phyloP scores from a whole-genome alignment of 768 basidiomycete genomes.

The Coprinopsis sp. region DNA sequence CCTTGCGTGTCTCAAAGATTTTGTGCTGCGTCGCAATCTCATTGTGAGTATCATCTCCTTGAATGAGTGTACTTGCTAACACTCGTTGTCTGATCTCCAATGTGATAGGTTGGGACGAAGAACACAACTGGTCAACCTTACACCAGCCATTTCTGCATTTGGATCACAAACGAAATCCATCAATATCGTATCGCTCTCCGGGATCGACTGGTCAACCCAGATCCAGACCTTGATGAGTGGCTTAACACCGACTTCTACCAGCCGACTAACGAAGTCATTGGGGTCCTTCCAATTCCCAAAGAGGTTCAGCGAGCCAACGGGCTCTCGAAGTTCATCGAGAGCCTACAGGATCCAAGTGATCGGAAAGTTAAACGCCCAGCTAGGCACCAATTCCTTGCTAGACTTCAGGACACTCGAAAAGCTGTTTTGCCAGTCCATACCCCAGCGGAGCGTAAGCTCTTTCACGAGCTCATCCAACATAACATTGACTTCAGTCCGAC shows the following conservation, averaged over 20 bases:
- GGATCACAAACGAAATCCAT: conserved; percentile 3
- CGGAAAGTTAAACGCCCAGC: too few relatives aligned
- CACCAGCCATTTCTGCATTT: not conserved
- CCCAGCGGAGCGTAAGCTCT: conserved; percentile 17
- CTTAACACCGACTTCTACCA: conserved; percentile 18
- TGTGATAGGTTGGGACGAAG: not conserved
- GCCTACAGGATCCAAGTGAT: too few relatives aligned
- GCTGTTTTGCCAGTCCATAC: conserved; percentile 26
- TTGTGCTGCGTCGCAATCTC: conserved; percentile 25
- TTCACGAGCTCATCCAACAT: conserved; percentile 10
- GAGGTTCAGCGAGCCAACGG: conserved; percentile 8
- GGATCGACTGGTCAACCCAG: not conserved
- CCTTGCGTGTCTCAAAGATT: conserved; percentile 19
- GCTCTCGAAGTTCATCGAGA: conserved; percentile 13
- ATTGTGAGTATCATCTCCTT: conserved; percentile 14
- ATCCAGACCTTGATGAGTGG: conserved; percentile 8
- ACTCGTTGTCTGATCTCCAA: not conserved
- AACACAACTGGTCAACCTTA: conserved; percentile 3
- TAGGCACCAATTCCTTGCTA: conserved; percentile 16
- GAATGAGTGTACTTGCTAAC: not conserved
- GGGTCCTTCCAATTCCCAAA: conserved; percentile 17
- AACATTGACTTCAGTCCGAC: not conserved
- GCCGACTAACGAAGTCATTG: too few relatives aligned
- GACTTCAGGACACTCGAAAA: conserved; percentile 21
- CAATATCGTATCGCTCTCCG: not conserved